Percentiles rank a stretch among this genome's conserved stretches.
These are phyloP conservation scores for Globisporangium polare DNA, from an alignment of 352 stramenopile species.

Conservation along the genomic window DNA sequence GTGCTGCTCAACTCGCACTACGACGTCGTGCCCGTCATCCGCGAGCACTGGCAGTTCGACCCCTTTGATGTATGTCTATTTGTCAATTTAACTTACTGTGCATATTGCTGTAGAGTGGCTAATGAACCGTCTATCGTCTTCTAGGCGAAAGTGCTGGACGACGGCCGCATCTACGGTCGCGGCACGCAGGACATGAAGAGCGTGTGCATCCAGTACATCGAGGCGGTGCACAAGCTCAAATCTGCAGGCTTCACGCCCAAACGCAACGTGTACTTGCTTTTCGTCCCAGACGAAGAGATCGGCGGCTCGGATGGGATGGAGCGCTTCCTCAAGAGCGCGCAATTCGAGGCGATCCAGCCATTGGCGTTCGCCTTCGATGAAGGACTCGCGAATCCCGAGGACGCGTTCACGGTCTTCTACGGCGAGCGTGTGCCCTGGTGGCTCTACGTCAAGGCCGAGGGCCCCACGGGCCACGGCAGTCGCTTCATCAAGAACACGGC, in stretches of 20 bases:
- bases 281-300: constrained; percentile 94
- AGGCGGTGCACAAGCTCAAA: constrained; percentile 81
- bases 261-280: constrained; percentile 91
- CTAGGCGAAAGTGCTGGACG: constrained; percentile 60
- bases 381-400: constrained; percentile 87
- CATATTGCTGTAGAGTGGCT: not conserved
- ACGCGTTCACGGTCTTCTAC: constrained; percentile 96
- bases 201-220: constrained; percentile 95
- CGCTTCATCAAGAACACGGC: constrained; percentile 96
- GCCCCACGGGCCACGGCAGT: constrained; percentile 84
- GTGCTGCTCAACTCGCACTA: constrained; percentile 95
- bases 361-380: constrained; percentile 95
- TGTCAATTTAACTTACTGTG: no score
- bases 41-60: constrained; percentile 83
- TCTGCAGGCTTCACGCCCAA: constrained; percentile 65
- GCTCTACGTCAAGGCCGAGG: constrained; percentile 83
- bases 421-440: constrained; percentile 93
- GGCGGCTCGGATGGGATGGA: constrained; percentile 93
- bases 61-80: constrained; percentile 86
- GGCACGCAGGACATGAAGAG: constrained; percentile 95
- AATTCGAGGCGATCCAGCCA: constrained; percentile 79
- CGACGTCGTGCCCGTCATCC: constrained; percentile 91
- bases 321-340: constrained; percentile 73
- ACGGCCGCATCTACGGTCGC: constrained; percentile 88
- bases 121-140: not conserved